These are phyloP conservation scores for Leishmania braziliensis DNA, from an alignment of 208 protist genomes.

Conservation along the genomic window DNA sequence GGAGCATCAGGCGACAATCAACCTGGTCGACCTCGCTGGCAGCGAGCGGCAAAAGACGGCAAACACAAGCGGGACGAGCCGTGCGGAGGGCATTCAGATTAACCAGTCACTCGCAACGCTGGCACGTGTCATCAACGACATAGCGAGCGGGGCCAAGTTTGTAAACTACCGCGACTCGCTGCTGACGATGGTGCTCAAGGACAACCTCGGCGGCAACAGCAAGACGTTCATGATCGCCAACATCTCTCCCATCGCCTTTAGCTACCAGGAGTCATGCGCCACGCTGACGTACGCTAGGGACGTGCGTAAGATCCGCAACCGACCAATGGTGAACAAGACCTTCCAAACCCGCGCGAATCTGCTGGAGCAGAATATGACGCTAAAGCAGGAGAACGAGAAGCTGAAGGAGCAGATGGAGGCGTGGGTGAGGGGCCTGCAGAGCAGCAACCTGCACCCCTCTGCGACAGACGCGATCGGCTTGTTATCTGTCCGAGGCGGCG, in stretches of 20 bases:
- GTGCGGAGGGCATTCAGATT: constrained; percentile 87
- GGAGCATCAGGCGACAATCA: constrained; percentile 81
- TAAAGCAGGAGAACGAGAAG: constrained; percentile 68
- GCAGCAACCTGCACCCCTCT: constrained; percentile 5
- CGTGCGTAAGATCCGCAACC: constrained; percentile 82
- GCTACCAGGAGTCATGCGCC: constrained; percentile 72
- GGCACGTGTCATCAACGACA: constrained; percentile 85
- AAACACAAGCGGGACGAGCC: constrained; percentile 70
- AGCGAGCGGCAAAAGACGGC: constrained; percentile 87
- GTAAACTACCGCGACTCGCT: constrained; percentile 93
- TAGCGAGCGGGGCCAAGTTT: constrained; percentile 76
- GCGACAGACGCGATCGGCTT: neutral
- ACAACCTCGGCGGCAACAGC: constrained; percentile 89
- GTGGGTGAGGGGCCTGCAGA: constrained; percentile 32
- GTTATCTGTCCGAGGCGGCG: neutral
- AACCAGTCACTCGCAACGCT: constrained; percentile 89
- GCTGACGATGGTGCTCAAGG: constrained; percentile 92
- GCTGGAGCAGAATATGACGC: constrained; percentile 65
- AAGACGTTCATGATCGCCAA: constrained; percentile 94
- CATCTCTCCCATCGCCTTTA: constrained; percentile 78
- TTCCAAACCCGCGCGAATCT: constrained; percentile 86
- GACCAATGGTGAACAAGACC: constrained; percentile 91
- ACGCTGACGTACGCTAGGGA: constrained; percentile 72
- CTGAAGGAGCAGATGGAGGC: constrained; percentile 68
- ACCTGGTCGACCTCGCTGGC: constrained; percentile 93